phyloP scores from a whole-genome alignment of 805 yeast genomes.

The Cyberlindnera suaveolens region DNA sequence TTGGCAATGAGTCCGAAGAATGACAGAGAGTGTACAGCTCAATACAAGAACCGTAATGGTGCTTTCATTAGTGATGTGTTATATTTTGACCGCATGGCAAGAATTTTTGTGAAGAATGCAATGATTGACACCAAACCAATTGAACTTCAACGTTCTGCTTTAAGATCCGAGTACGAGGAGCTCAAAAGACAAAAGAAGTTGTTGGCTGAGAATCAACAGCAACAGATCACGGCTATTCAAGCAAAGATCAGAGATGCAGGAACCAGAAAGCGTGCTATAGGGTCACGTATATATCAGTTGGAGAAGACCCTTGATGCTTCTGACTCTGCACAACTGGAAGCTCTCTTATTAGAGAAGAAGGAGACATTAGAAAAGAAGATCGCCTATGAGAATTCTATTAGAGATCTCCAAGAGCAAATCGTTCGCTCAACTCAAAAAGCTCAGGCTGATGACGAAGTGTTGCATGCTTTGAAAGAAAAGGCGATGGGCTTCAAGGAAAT shows the following conservation, averaged over 20 bases:
- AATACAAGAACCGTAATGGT: constrained; percentile 28
- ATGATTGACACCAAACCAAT: constrained; percentile 12
- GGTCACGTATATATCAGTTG: constrained; percentile 26
- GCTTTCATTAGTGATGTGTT: constrained; percentile 51
- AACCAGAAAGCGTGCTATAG: constrained; percentile 3
- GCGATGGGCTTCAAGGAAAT: constrained; percentile 24
- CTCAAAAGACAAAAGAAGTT: constrained; percentile 9
- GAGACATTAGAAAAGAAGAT: background rate
- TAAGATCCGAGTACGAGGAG: background rate
- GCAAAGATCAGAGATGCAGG: constrained; percentile 1
- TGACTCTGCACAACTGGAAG: constrained; percentile 36
- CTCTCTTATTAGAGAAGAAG: constrained; percentile 7
- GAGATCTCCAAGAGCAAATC: constrained; percentile 20
- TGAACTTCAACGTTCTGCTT: background rate
- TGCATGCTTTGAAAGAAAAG: constrained; percentile 11
- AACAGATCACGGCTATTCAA: constrained; percentile 12
- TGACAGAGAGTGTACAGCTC: background rate
- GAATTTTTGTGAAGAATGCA: constrained; percentile 16
- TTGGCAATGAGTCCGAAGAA: background rate
- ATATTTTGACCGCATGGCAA: constrained; percentile 26
- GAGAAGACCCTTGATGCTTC: constrained; percentile 37
- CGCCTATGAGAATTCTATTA: constrained; percentile 19
- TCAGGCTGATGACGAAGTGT: constrained; percentile 15
- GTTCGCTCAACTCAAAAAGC: constrained; percentile 15
- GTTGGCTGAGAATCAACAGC: constrained; percentile 9